Base-by-base conservation (phyloP, 345 rosid genomes). In the Microcos paniculata region DNA sequence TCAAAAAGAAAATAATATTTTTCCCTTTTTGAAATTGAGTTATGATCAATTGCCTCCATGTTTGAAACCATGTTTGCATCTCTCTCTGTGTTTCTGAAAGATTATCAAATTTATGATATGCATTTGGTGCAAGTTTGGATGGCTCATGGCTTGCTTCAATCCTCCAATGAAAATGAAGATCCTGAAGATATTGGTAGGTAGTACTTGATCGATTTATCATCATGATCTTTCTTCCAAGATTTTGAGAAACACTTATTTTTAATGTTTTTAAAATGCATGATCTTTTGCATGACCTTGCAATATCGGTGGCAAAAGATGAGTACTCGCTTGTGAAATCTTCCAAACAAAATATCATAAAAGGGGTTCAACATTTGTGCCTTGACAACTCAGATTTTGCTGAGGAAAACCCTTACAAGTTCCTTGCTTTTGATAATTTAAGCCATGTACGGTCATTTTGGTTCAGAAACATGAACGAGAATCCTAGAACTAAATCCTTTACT, bases 11-110 rank as follows among this genome's bases (percentile, higher is more conserved):
- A 51, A 51, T 4, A 19, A 4, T 2, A 51, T 51, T 51, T 51
- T 18, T 51, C 55, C 55, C 6, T 7, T 51, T 72, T 74, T 82
- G 21, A 43, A 59, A 21, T 70, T 82, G 61, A 82, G 85, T 33
- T 82, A 79, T 52, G 55, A 51, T 51, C n/a, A 51, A 51, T 51
- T 51, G 4, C 52, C n/a, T 48, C 52, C 52, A 15, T 4, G 4
- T 48, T 15, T 48, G 1, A 48, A 48, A 15, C 55, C 18, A 51
- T 51, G 55, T 51, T 49, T 49, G 53, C 53, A 3, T 49, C 0
- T 1, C 1, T 49, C 16, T 49, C 53, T 0, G 7, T 16, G 3
- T 51, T 18, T 51, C 21, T 23, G 1, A 51, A 51, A 19, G 55
- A 51, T 51, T 48, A 49, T 49, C 0, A 2, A 1, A 15, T 49